Evolutionary conservation across 805 yeast species (phyloP), one percentile per base, ranked within the genome.

Genomic region (Pichia membranifaciens): DNA sequence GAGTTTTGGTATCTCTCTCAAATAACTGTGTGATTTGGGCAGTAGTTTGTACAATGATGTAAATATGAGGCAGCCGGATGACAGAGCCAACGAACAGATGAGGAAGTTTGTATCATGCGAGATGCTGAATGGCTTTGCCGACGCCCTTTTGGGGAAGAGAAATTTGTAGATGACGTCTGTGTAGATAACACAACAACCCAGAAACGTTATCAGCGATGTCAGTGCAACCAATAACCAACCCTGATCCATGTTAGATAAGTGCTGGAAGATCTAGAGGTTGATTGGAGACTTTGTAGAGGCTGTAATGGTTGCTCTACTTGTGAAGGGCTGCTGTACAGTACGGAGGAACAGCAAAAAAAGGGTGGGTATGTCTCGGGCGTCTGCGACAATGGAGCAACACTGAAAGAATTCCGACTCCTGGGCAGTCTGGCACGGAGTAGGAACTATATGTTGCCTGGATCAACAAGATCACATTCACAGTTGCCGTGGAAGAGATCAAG

Each of bases 51-150:
- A 84, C 43, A 91, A 66, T 0, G 96, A 78, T 0, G 97, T 88
- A 58, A 89, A 79, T 2, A 83, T 49, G 62, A 91, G 73, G 22
- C 95, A 87, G 0, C 99, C 98, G 0, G 91, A 72, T 53, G 90
- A 81, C 43, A 90, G 65, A 0, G 93, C 77, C 25, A 91, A 72
- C 2, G 95, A 84, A 31, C 81, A 81, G 35, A 86, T 81, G 51
- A 91, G 72, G 59, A 90, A 81, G 13, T 67, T 64, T 33, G 82
- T 77, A 59, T 84, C 82, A 47, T 76, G 74, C 45, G 75, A 72
- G 38, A 85, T 71, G 34, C 73, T 67, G 60, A 84, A 81, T 1
- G 74, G 73, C 52, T 68, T 66, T 38, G 55, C 57, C 7, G 51
- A 53, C 2, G 76, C 74, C 46, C 68, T 52, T 44, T 52, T 57